phyloP scores from a whole-genome alignment of 257 asterid species.

The Pogostemon cablin region DNA sequence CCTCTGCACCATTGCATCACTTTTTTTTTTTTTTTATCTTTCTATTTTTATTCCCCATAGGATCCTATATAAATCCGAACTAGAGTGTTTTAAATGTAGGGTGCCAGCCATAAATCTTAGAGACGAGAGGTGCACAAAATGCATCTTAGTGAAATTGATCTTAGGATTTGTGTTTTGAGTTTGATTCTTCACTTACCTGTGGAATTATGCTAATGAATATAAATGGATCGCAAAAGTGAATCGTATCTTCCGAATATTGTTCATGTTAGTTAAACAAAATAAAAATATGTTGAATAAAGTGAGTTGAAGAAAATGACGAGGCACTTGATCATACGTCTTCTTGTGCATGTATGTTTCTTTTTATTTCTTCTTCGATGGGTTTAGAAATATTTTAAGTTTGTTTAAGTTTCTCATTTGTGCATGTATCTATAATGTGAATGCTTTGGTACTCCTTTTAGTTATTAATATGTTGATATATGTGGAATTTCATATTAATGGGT shows the following conservation, averaged over 20 bases:
- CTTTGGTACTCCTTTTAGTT: not conserved
- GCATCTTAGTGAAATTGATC: too few species aligned
- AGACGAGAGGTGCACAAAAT: not conserved
- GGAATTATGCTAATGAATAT: too few species aligned
- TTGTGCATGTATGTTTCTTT: not conserved
- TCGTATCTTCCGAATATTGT: not conserved
- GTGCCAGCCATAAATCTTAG: not conserved
- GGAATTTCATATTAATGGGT: not conserved
- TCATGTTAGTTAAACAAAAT: not conserved
- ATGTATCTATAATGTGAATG: not conserved
- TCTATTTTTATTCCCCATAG: not conserved
- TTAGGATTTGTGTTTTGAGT: too few species aligned
- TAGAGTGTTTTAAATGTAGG: too few species aligned
- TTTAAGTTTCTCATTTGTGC: not conserved
- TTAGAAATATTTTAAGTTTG: not conserved
- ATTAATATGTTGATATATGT: not conserved
- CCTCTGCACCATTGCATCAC: not conserved
- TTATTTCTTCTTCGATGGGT: not conserved
- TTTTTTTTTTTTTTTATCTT: not conserved
- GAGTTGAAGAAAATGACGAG: not conserved
- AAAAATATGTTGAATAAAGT: not conserved
- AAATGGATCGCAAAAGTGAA: not conserved
- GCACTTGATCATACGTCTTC: not conserved
- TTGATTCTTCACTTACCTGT: too few species aligned
- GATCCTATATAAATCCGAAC: too few species aligned